phyloP scores from a whole-genome alignment of 768 basidiomycete genomes.

The Fistulinella prunicolor region DNA sequence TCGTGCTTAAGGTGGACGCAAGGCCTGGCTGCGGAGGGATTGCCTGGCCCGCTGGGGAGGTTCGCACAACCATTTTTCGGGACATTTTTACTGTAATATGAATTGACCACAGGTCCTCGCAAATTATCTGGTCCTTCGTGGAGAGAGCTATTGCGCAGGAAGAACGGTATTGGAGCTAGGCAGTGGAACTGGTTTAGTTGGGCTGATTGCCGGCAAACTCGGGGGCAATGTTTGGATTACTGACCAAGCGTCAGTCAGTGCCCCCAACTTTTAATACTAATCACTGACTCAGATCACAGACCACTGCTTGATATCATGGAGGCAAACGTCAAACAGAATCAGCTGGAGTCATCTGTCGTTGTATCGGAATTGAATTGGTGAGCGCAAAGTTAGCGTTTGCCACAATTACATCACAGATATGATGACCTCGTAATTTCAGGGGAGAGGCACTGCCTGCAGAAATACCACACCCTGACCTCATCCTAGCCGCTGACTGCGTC shows the following conservation, averaged over 20 bases:
- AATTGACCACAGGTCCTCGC: constrained; percentile 61
- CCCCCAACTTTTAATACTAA: background rate
- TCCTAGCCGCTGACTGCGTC: constrained; percentile 92
- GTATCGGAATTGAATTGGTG: constrained; percentile 84
- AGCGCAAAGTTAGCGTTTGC: constrained; percentile 24
- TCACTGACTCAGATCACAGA: constrained; percentile 39
- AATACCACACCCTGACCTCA: constrained; percentile 56
- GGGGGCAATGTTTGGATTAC: constrained; percentile 76
- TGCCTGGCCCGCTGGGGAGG: constrained; percentile 91
- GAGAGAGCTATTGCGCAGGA: constrained; percentile 45
- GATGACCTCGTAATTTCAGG: constrained; percentile 43
- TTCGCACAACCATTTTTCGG: constrained; percentile 31
- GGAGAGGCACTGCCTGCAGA: constrained; percentile 52
- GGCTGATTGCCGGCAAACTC: constrained; percentile 72
- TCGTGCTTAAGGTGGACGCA: constrained; percentile 67
- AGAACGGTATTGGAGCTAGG: constrained; percentile 79
- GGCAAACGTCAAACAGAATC: constrained; percentile 68
- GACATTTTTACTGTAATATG: constrained; percentile 1
- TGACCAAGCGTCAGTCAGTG: constrained; percentile 77
- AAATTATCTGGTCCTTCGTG: constrained; percentile 64
- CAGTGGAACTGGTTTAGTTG: constrained; percentile 91
- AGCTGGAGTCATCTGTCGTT: constrained; percentile 46
- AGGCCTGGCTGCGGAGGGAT: constrained; percentile 89
- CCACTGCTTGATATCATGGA: constrained; percentile 77
- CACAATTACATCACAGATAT: background rate